Evolutionary conservation across 1,284 basidiomycete species (phyloP).

Genomic region (Ganoderma boninense): DNA sequence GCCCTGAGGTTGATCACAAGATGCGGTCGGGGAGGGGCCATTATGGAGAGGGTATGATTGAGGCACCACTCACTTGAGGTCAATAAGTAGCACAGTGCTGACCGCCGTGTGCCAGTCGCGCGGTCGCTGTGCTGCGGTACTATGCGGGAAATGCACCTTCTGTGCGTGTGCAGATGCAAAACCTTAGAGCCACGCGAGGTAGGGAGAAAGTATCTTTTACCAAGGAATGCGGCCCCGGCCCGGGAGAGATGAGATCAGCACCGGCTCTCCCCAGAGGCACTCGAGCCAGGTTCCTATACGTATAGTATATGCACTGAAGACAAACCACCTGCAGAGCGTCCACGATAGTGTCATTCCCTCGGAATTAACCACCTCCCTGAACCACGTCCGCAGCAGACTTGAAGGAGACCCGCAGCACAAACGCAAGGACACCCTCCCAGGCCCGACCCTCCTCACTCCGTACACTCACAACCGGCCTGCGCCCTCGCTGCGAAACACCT

Average conservation of each 20-base stretch:
- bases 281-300: neutral
- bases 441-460: neutral
- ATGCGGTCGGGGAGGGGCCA: too few relatives aligned
- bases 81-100: neutral
- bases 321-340: neutral
- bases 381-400: neutral
- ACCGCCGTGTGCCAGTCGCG: neutral
- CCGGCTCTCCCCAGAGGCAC: neutral
- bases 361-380: too few relatives aligned
- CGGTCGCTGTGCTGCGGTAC: neutral
- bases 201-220: neutral
- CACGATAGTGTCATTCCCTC: too few relatives aligned
- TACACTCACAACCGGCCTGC: too few relatives aligned
- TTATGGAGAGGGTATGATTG: neutral
- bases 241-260: neutral
- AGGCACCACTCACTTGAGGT: too few relatives aligned
- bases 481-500: too few relatives aligned
- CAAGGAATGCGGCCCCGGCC: neutral
- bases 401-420: neutral
- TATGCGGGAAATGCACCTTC: neutral
- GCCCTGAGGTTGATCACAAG: too few relatives aligned
- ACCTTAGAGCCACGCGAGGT: too few relatives aligned
- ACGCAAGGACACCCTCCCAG: neutral
- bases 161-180: neutral
- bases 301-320: neutral